Conservation (phyloP, 2,329 filamentous ascomycete genomes). For the Ascochyta viciae-villosae region DNA sequence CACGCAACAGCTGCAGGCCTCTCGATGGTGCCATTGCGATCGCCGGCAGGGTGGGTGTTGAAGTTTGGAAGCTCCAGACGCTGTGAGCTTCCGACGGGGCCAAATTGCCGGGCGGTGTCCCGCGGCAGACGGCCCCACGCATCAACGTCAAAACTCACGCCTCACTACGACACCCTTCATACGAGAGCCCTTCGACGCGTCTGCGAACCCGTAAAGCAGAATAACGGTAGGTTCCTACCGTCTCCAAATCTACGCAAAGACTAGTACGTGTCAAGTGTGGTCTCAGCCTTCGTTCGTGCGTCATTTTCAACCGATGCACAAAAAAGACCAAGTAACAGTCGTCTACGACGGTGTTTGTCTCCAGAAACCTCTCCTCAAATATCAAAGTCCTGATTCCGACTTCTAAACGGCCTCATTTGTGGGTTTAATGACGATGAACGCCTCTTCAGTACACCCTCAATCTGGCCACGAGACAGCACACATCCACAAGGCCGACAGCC, state of each 20-base stretch:
- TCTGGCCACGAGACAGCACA: neutral
- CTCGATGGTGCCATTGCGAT: slow-evolving; percentile 30
- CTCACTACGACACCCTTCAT: slow-evolving; percentile 1
- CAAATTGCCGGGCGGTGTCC: slow-evolving; percentile 17
- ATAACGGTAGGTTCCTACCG: neutral
- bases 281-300: neutral
- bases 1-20: slow-evolving; percentile 5
- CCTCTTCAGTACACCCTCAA: neutral
- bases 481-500: neutral
- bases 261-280: neutral
- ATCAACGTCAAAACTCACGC: slow-evolving; percentile 15
- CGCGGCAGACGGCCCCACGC: slow-evolving; percentile 5
- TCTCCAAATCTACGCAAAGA: neutral
- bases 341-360: neutral
- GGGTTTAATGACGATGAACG: neutral
- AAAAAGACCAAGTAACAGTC: neutral
- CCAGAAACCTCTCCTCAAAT: neutral
- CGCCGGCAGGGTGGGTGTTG: slow-evolving; percentile 6
- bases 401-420: neutral
- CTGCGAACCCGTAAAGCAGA: neutral
- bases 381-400: neutral
- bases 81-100: slow-evolving; percentile 9
- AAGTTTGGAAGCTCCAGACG: slow-evolving; percentile 9
- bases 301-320: neutral
- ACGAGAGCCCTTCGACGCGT: neutral